Percentiles rank a stretch among this genome's conserved stretches.
These are phyloP conservation scores for Fusarium avenaceum DNA, from an alignment of 2,329 filamentous ascomycete species.

Conservation along the genomic window DNA sequence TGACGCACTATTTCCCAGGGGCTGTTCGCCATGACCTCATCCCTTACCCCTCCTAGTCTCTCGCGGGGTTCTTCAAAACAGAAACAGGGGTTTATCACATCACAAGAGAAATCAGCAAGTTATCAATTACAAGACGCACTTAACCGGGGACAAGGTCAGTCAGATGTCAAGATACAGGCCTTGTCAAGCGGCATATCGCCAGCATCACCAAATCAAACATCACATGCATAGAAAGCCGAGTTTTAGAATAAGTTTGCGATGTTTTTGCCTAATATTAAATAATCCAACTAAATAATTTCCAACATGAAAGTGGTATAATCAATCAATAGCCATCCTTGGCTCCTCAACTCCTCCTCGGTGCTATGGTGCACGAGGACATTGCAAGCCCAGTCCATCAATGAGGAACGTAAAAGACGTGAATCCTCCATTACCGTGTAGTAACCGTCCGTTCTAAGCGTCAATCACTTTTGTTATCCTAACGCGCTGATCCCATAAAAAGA, in stretches of 20 bases:
- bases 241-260: conserved; percentile 40
- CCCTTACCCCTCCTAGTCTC: conserved; percentile 17
- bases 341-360: conserved; percentile 38
- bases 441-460: conserved; percentile 48
- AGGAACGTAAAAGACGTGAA: conserved; percentile 41
- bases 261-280: conserved; percentile 43
- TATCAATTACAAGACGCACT: neutral
- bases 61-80: conserved; percentile 23
- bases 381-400: conserved; percentile 35
- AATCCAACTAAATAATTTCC: conserved; percentile 32
- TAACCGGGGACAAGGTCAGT: neutral
- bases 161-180: neutral
- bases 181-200: neutral
- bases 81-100: conserved; percentile 25
- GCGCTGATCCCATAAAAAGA: conserved; percentile 32
- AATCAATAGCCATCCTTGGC: conserved; percentile 31
- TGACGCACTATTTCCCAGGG: conserved; percentile 45
- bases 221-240: neutral
- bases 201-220: conserved; percentile 1
- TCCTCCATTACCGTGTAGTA: conserved; percentile 51
- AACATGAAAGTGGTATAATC: conserved; percentile 38
- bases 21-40: conserved; percentile 47
- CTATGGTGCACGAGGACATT: conserved; percentile 36
- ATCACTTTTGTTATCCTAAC: conserved; percentile 50
- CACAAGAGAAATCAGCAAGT: conserved; percentile 7